Base-by-base conservation (phyloP, 2,329 filamentous ascomycete genomes). In the Aspergillus aculeatinus region DNA sequence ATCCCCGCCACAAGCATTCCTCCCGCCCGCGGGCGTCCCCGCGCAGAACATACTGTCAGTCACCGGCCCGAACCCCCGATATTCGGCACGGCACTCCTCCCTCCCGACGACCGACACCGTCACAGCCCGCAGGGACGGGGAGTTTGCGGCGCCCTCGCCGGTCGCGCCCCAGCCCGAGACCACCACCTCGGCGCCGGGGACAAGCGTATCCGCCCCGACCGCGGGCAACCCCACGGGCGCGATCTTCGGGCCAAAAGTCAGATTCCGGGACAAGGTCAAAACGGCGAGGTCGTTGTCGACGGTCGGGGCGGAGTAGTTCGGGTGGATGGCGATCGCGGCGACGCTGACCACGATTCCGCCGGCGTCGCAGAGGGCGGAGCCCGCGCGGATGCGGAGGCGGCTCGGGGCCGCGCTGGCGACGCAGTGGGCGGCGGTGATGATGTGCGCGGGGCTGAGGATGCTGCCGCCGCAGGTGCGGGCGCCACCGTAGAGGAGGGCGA, bases 391-490 rank as follows among this genome's bases (percentile, higher is more conserved):
- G 47, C 27, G 35, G 2, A 59, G 57, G 29, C 31, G 31, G 57
- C 33, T 54, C 14, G 51, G 50, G 16, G 51, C 33, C 16, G 25
- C 31, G 51, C 57, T 52, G n/a, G 35, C 23, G 6, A 52, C 31
- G 57, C 57, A 59, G 57, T 59, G 57, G 51, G 44, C 57, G 29
- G 57, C 57, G 2, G 57, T 59, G 4, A 59, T 51, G 44, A 59
- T 29, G 57, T 59, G 55, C 9, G 48, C 16, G 31, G 9, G 16
- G 29, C 29, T 42, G 57, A 59, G 54, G 44, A 59, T 59, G 44
- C 27, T 42, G 47, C 57, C 57, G n/a, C 57, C 57, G 44, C 57
- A 59, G 51, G 31, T 50, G 31, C 54, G 51, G 10, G 21, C 27
- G 57, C 47, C 51, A 33, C 21, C 16, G 16, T n/a, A 47, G 31